Evolutionary conservation across 2,329 filamentous ascomycete genomes (phyloP).

Genomic region (Talaromyces sp.): DNA sequence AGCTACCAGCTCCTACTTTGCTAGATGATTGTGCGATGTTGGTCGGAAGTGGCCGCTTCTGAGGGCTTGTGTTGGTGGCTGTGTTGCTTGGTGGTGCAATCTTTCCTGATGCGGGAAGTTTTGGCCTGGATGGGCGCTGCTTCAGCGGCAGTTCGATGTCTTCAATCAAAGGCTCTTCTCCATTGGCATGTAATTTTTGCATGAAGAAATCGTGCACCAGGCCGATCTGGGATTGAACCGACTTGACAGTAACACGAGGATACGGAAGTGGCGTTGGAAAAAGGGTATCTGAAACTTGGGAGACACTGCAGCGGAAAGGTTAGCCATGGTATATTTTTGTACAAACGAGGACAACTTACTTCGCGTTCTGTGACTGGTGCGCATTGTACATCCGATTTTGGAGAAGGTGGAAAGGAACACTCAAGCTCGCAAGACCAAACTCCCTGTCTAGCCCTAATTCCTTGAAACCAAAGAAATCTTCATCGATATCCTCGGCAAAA

Average conservation of each 20-base stretch:
- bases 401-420: conserved; percentile 87
- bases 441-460: conserved; percentile 89
- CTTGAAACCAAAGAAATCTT: conserved; percentile 98
- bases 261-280: conserved; percentile 62
- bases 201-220: conserved; percentile 89
- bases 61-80: conserved; percentile 31
- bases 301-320: conserved; percentile 17
- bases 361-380: conserved; percentile 69
- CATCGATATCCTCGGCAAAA: conserved; percentile 94
- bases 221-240: conserved; percentile 72
- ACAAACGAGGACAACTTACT: conserved; percentile 32
- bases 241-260: conserved; percentile 73
- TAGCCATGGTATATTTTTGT: conserved; percentile 5
- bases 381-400: conserved; percentile 84
- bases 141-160: conserved; percentile 93
- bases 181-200: conserved; percentile 77
- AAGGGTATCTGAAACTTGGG: conserved; percentile 52
- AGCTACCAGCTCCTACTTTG: conserved; percentile 17
- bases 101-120: conserved; percentile 42
- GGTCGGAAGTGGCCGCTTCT: conserved; percentile 34
- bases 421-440: conserved; percentile 78
- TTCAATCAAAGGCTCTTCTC: conserved; percentile 76
- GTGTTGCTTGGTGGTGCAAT: conserved; percentile 31
- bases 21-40: conserved; percentile 16
- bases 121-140: conserved; percentile 55